A percentile compares a stretch with the other conserved stretches of the same genome.
phyloP scores from a whole-genome alignment of 257 asterid genomes.

The Gardenia jasminoides region DNA sequence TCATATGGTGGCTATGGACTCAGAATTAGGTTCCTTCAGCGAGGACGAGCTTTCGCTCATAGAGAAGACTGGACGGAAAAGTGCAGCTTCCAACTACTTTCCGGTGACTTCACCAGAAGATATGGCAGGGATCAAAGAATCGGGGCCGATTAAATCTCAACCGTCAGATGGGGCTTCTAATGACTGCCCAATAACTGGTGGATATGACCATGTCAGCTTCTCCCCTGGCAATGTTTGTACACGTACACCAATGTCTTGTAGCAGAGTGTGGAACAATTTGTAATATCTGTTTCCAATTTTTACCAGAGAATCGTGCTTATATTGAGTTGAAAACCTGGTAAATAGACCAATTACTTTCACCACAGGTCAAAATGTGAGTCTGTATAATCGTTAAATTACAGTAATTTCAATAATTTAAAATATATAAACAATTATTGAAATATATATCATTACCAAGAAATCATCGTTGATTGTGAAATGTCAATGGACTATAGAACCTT shows the following conservation, averaged over 20 bases:
- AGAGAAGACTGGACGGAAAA: slow-evolving; percentile 1
- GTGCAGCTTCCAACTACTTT: not conserved
- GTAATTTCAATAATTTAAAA: no score
- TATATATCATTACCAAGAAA: no score
- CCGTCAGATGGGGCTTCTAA: not conserved
- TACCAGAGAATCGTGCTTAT: no score
- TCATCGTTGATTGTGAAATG: no score
- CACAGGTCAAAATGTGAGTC: not conserved
- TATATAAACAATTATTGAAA: no score
- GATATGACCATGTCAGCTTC: slow-evolving; percentile 10
- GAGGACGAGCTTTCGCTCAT: not conserved
- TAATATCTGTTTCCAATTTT: not conserved
- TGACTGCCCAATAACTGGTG: slow-evolving; percentile 19
- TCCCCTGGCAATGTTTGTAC: slow-evolving; percentile 1
- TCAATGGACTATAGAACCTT: no score
- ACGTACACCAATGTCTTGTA: slow-evolving; percentile 8
- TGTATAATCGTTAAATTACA: no score
- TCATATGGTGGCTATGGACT: not conserved
- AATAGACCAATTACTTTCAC: not conserved
- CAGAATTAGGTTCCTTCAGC: not conserved
- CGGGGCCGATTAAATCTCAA: not conserved
- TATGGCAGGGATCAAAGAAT: no score
- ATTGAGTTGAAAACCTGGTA: not conserved
- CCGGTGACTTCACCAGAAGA: slow-evolving; percentile 6
- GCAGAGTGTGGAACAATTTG: not conserved